These are phyloP conservation scores for Picea abies DNA, from an alignment of 83 land plant genomes.

Conservation along the genomic window DNA sequence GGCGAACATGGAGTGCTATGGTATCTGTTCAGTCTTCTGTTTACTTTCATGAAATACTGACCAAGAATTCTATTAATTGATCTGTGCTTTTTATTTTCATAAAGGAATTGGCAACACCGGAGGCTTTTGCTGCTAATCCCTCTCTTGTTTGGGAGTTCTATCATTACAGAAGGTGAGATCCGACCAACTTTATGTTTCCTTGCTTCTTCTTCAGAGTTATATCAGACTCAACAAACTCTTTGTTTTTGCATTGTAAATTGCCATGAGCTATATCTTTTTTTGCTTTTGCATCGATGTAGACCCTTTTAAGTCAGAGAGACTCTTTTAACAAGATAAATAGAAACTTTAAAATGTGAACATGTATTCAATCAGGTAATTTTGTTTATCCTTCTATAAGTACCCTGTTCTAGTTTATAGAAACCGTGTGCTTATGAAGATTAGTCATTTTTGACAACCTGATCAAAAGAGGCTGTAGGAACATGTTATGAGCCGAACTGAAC, in stretches of 20 bases:
- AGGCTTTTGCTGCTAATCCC: conserved; percentile 48
- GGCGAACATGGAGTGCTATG: conserved; percentile 56
- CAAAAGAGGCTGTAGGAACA: neutral
- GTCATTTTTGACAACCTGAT: neutral
- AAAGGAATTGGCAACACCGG: conserved; percentile 58
- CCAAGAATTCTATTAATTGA: neutral
- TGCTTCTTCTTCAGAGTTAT: neutral
- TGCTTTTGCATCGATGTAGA: neutral
- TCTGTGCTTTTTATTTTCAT: neutral
- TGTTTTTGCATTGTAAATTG: neutral
- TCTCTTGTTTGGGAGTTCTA: conserved; percentile 65
- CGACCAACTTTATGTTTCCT: neutral
- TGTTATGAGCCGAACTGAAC: neutral
- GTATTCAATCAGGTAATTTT: neutral
- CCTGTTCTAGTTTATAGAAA: neutral
- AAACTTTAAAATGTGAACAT: neutral
- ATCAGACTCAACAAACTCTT: neutral
- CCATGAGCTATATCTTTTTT: neutral
- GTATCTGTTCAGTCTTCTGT: conserved; percentile 21
- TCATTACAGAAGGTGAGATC: conserved; percentile 46
- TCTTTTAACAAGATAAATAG: neutral
- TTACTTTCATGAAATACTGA: conserved; percentile 11
- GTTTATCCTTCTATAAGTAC: neutral
- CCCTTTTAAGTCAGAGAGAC: neutral
- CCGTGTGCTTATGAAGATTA: neutral